phyloP scores from a whole-genome alignment of 2,329 filamentous ascomycete genomes.

The Fusarium acutatum region DNA sequence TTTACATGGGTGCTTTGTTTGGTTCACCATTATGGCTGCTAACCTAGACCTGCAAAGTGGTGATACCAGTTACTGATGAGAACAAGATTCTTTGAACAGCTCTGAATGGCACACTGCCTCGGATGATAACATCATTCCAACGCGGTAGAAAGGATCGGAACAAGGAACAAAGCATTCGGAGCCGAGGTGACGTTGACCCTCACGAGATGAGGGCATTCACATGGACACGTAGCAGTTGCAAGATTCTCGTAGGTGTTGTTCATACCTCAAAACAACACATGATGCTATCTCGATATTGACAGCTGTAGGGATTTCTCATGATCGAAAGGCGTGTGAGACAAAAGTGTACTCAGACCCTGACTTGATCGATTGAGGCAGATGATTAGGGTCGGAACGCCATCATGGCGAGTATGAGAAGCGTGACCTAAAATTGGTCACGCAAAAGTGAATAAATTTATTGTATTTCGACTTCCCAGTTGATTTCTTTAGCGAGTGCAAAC shows the following conservation, averaged over 20 bases:
- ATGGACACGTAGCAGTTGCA: constrained; percentile 11
- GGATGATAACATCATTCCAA: background rate
- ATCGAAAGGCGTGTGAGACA: constrained; percentile 28
- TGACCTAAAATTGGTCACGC: constrained; percentile 35
- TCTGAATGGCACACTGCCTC: background rate
- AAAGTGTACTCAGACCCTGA: constrained; percentile 32
- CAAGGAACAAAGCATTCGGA: constrained; percentile 4
- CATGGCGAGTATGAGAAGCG: constrained; percentile 16
- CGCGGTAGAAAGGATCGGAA: constrained; percentile 3
- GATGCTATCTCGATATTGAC: constrained; percentile 6
- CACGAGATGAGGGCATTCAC: constrained; percentile 40
- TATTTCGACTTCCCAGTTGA: background rate
- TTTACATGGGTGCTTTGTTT: background rate
- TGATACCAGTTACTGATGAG: background rate
- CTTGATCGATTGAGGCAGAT: constrained; percentile 38
- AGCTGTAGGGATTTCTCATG: background rate
- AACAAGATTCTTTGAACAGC: background rate
- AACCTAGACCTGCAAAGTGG: background rate
- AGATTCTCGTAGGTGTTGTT: constrained; percentile 3
- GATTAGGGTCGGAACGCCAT: constrained; percentile 33
- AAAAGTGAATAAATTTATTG: background rate
- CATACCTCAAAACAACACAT: constrained; percentile 18
- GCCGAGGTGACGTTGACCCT: constrained; percentile 13
- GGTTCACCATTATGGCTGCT: background rate
- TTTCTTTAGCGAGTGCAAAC: background rate